Percentiles rank a stretch among this genome's conserved stretches.
phyloP scores from a whole-genome alignment of 2,329 filamentous ascomycete species.

The Colletotrichum sp. region DNA sequence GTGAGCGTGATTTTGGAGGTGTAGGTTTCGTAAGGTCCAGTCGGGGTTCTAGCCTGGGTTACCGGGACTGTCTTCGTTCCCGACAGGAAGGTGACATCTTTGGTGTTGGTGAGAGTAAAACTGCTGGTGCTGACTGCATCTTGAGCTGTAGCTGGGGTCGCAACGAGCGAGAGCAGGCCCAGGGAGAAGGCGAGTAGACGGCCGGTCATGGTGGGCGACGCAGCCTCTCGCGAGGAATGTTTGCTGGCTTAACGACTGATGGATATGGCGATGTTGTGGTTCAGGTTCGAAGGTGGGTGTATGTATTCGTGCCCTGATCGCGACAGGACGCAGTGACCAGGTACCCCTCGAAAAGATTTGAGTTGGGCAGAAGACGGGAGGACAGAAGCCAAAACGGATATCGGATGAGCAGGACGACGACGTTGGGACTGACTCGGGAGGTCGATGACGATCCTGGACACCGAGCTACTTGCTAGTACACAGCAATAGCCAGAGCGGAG shows the following conservation, averaged over 20 bases:
- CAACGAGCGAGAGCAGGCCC: background rate
- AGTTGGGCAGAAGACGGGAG: background rate
- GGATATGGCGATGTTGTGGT: background rate
- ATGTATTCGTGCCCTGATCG: background rate
- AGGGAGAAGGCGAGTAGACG: background rate
- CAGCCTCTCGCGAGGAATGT: background rate
- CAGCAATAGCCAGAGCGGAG: background rate
- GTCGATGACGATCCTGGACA: constrained; percentile 7
- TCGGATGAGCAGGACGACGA: constrained; percentile 1
- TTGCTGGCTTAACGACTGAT: background rate
- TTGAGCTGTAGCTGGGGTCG: background rate
- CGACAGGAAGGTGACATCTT: constrained; percentile 16
- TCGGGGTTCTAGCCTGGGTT: constrained; percentile 43
- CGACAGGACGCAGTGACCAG: background rate
- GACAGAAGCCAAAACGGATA: constrained; percentile 1
- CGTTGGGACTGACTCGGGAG: background rate
- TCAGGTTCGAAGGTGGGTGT: background rate
- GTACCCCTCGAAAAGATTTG: background rate
- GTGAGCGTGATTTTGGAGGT: constrained; percentile 48
- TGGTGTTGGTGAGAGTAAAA: constrained; percentile 14
- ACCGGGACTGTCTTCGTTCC: constrained; percentile 23
- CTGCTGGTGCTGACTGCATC: background rate
- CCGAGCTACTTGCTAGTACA: background rate
- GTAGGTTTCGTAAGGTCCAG: constrained; percentile 50
- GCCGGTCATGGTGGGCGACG: constrained; percentile 8